Evolutionary conservation across 495 filamentous ascomycete genomes (phyloP).

Genomic region (Usnea hakonensis): DNA sequence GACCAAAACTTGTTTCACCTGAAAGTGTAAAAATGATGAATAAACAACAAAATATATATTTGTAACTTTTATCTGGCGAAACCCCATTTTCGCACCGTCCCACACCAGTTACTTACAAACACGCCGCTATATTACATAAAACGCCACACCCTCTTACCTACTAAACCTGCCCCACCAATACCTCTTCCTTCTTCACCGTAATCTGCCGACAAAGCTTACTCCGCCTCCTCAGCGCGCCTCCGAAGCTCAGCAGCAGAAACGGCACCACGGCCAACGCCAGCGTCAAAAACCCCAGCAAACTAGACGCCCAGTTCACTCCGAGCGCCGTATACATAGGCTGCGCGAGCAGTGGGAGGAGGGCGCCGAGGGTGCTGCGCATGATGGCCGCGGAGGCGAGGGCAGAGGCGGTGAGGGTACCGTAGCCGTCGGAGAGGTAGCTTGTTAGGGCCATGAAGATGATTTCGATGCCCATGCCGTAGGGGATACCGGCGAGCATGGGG

Average conservation of each 20-base stretch:
- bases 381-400: conserved; percentile 38
- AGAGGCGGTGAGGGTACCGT: conserved; percentile 37
- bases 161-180: not conserved
- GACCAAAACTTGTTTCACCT: too few species aligned
- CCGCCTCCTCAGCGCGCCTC: conserved; percentile 31
- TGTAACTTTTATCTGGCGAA: too few species aligned
- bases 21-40: too few species aligned
- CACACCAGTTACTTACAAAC: too few species aligned
- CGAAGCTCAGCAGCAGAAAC: conserved; percentile 32
- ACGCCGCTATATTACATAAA: too few species aligned
- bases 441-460: conserved; percentile 42
- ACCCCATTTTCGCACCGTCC: too few species aligned
- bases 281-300: conserved; percentile 39
- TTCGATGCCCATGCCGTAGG: conserved; percentile 36
- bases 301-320: conserved; percentile 40
- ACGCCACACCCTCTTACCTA: too few species aligned
- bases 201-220: conserved; percentile 37
- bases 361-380: conserved; percentile 35
- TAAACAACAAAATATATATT: too few species aligned
- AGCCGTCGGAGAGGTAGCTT: conserved; percentile 43
- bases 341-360: conserved; percentile 38
- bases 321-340: conserved; percentile 35
- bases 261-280: conserved; percentile 32
- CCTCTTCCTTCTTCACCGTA: not conserved
- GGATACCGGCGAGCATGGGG: conserved; percentile 33